These are phyloP conservation scores for Plasmodium vinckei DNA, from an alignment of 169 alveolate species.

Conservation along the genomic window DNA sequence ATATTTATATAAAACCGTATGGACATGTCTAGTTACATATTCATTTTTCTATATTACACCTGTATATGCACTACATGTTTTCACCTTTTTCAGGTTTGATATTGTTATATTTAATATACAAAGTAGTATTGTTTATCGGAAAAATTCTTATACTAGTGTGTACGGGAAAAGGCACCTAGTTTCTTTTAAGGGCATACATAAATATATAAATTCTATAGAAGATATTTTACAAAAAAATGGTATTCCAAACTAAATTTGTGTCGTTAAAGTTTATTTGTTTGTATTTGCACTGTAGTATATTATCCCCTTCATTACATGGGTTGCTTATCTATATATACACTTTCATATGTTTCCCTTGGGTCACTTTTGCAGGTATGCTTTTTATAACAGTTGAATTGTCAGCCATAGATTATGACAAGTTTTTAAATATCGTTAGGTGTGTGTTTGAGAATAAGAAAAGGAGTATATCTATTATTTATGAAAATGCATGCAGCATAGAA, in stretches of 20 bases:
- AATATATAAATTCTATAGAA: constrained; percentile 9
- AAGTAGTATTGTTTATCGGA: constrained; percentile 40
- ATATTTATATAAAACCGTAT: neutral
- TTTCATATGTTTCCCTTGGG: neutral
- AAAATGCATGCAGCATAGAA: constrained; percentile 55
- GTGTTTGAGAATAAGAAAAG: constrained; percentile 46
- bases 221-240: constrained; percentile 45
- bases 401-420: constrained; percentile 48
- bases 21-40: neutral
- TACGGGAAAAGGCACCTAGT: constrained; percentile 63
- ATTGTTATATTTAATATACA: constrained; percentile 38
- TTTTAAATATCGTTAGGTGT: constrained; percentile 46
- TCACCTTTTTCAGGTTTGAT: constrained; percentile 20
- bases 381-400: constrained; percentile 58
- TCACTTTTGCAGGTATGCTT: constrained; percentile 26
- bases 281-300: neutral
- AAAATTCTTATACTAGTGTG: constrained; percentile 35
- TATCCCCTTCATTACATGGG: neutral
- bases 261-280: neutral
- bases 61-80: neutral
- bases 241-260: neutral
- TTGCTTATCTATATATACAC: neutral
- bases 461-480: constrained; percentile 42
- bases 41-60: neutral
- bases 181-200: constrained; percentile 59